Percentiles rank a stretch among this genome's conserved stretches.
These are phyloP conservation scores for Mycena olivaceomarginata DNA, from an alignment of 768 basidiomycete genomes.

Conservation along the genomic window DNA sequence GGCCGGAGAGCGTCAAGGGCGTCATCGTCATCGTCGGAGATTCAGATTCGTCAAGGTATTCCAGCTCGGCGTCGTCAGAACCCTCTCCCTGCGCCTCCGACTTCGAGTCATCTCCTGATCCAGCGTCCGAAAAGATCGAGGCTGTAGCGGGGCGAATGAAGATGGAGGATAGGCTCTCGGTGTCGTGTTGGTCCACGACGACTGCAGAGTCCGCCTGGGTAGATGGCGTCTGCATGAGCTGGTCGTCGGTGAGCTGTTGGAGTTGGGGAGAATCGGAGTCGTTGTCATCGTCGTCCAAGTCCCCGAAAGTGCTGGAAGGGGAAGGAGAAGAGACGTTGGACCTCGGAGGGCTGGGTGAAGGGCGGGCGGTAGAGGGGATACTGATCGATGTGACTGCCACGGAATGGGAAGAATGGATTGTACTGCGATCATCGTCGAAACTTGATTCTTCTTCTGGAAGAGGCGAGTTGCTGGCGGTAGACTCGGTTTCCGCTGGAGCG, in stretches of 20 bases:
- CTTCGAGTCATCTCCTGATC: not conserved
- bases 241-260: conserved; percentile 6
- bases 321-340: conserved; percentile 1
- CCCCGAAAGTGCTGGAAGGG: not conserved
- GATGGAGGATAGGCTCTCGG: conserved; percentile 20
- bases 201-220: not conserved
- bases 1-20: not conserved
- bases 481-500: not conserved
- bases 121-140: conserved; percentile 1
- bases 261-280: not conserved
- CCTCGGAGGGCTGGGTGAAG: not conserved
- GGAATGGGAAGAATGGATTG: conserved; percentile 5
- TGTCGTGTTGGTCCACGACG: conserved; percentile 3
- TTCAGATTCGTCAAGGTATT: conserved; percentile 27
- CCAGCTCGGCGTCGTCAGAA: conserved; percentile 13
- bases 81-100: not conserved
- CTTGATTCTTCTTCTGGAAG: not conserved
- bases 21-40: conserved; percentile 4
- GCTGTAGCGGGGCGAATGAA: conserved; percentile 7
- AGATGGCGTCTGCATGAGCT: conserved; percentile 3
- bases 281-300: not conserved
- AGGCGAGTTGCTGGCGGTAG: not conserved
- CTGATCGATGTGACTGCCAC: conserved; percentile 4
- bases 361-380: conserved; percentile 8
- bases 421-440: not conserved